Evolutionary conservation across 306 rosid genomes (phyloP).

Genomic region (Rosa chinensis): DNA sequence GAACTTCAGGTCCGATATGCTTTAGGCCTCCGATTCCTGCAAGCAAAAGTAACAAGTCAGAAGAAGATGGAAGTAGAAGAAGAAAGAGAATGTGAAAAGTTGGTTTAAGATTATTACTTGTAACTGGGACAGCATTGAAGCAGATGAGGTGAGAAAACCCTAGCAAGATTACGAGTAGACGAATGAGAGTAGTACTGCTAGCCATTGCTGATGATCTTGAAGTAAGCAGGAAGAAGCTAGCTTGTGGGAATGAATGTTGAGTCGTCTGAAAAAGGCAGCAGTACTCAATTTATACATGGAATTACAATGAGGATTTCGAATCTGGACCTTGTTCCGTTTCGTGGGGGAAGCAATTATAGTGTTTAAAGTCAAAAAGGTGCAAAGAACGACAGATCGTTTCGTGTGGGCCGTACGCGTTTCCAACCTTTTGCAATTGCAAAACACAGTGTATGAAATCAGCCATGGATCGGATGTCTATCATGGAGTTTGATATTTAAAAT

Average conservation of each 20-base stretch:
- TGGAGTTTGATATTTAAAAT: conserved; percentile 25
- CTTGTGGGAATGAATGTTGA: conserved; percentile 18
- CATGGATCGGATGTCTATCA: conserved; percentile 16
- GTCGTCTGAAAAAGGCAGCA: conserved; percentile 18
- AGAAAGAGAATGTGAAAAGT: conserved; percentile 9
- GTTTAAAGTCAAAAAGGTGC: conserved; percentile 53
- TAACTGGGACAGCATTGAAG: conserved; percentile 68
- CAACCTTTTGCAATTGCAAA: conserved; percentile 18
- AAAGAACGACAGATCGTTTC: conserved; percentile 33
- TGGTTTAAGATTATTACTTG: conserved; percentile 43
- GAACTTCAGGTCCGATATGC: conserved; percentile 35
- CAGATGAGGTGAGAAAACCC: conserved; percentile 49
- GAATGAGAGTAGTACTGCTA: conserved; percentile 37
- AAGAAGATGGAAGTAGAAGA: neutral
- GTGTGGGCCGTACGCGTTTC: conserved; percentile 33
- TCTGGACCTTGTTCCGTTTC: conserved; percentile 9
- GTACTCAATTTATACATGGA: conserved; percentile 50
- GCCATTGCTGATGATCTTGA: conserved; percentile 33
- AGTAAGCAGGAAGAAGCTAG: neutral
- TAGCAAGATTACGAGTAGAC: conserved; percentile 52
- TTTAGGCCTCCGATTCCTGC: conserved; percentile 63
- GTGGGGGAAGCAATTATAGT: conserved; percentile 19
- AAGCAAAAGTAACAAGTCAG: conserved; percentile 9
- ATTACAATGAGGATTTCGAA: neutral
- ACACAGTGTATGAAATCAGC: conserved; percentile 21